These are phyloP conservation scores for Leccinum pellstonianum DNA, from an alignment of 768 basidiomycete genomes.

Conservation along the genomic window DNA sequence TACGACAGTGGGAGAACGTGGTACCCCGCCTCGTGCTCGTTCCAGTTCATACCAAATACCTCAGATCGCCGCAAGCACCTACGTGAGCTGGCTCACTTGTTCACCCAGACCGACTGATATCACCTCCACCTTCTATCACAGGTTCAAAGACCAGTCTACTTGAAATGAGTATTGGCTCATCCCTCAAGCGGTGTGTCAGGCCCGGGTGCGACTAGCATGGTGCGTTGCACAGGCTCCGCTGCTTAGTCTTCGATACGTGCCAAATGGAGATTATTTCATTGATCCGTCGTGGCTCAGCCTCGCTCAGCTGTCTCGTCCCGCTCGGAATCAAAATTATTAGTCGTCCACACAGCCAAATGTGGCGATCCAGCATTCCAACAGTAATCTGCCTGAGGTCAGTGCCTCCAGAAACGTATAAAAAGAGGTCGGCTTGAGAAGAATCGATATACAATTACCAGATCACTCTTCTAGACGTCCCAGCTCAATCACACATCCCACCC, in stretches of 20 bases:
- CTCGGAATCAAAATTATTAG: too few species aligned
- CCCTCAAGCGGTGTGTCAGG: not conserved
- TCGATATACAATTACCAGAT: too few species aligned
- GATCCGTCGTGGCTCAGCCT: too few species aligned
- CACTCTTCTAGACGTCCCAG: too few species aligned
- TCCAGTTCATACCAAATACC: not conserved
- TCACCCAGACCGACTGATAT: not conserved
- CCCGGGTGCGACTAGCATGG: not conserved
- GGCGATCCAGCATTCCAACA: too few species aligned
- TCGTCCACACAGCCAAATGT: too few species aligned
- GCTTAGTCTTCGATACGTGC: constrained; percentile 8
- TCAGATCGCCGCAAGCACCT: not conserved
- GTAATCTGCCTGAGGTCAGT: too few species aligned
- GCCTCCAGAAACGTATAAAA: too few species aligned
- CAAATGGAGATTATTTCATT: too few species aligned
- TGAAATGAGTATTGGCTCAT: not conserved
- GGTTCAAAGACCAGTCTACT: not conserved
- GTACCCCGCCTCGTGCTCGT: not conserved
- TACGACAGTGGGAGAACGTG: not conserved
- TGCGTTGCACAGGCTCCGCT: not conserved
- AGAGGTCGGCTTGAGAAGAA: too few species aligned
- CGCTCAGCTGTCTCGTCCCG: too few species aligned
- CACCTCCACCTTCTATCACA: not conserved
- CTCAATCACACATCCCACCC: too few species aligned
- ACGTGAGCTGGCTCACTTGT: constrained; percentile 6